phyloP scores from a whole-genome alignment of 805 yeast species.

The Wickerhamiella brachini region DNA sequence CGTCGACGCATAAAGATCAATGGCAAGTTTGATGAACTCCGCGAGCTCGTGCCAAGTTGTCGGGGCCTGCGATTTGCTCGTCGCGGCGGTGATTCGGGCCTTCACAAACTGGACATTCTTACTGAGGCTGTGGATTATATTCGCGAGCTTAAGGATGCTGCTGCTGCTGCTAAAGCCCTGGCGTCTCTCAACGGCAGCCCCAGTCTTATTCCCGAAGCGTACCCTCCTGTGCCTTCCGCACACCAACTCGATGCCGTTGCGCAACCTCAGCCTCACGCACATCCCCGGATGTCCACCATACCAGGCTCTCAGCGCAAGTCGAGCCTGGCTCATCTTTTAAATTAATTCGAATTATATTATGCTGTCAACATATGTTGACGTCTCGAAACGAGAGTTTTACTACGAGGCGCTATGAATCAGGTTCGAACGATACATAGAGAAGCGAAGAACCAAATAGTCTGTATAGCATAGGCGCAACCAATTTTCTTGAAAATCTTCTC shows the following conservation, averaged over 20 bases:
- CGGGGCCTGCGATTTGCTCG: conserved; percentile 30
- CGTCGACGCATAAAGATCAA: conserved; percentile 67
- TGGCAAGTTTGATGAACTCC: conserved; percentile 69
- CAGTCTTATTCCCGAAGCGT: neutral
- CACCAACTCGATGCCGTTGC: neutral
- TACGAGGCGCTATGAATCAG: too few relatives aligned
- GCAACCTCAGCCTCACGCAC: neutral
- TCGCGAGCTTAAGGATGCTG: conserved; percentile 17
- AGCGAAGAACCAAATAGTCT: too few relatives aligned
- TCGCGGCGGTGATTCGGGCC: conserved; percentile 37
- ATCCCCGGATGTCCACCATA: neutral
- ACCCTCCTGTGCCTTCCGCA: neutral
- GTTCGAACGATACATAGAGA: too few relatives aligned
- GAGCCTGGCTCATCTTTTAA: neutral
- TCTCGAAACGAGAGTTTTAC: too few relatives aligned
- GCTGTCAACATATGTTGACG: too few relatives aligned
- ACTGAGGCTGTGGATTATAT: conserved; percentile 78
- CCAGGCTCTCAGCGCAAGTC: neutral
- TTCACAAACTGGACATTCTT: conserved; percentile 68
- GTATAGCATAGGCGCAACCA: too few relatives aligned
- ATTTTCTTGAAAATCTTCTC: too few relatives aligned
- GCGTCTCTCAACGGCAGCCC: neutral
- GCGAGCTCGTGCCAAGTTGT: conserved; percentile 68
- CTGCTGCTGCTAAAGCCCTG: neutral
- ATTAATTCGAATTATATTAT: neutral